A percentile compares a stretch with the other conserved stretches of the same genome.
phyloP scores from a whole-genome alignment of 441 rosid species.

The Melastoma candidum region DNA sequence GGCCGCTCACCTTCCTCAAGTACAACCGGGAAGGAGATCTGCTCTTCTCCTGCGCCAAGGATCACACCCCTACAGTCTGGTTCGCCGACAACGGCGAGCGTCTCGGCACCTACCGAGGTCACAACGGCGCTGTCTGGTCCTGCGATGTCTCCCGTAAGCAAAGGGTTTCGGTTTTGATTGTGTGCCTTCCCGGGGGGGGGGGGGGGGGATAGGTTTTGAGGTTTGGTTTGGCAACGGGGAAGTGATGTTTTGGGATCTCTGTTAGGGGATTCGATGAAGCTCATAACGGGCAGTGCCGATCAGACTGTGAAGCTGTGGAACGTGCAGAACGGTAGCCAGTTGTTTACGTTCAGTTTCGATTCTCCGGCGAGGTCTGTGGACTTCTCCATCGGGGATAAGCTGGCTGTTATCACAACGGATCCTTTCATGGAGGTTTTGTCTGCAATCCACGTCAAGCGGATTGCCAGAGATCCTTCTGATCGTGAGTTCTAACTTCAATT shows the following conservation, averaged over 20 bases:
- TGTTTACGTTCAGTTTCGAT: slow-evolving; percentile 56
- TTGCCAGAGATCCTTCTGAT: slow-evolving; percentile 48
- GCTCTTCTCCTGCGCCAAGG: slow-evolving; percentile 89
- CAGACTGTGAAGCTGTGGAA: slow-evolving; percentile 81
- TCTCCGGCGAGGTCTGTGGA: slow-evolving; percentile 89
- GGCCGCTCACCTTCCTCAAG: slow-evolving; percentile 83
- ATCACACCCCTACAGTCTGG: slow-evolving; percentile 89
- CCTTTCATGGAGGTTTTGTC: slow-evolving; percentile 77
- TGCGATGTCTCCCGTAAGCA: slow-evolving; percentile 73
- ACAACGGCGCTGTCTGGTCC: slow-evolving; percentile 93
- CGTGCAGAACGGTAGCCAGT: slow-evolving; percentile 56
- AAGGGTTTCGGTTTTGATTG: background rate
- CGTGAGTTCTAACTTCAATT: slow-evolving; percentile 35
- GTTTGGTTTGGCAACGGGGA: background rate
- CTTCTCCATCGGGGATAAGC: slow-evolving; percentile 70
- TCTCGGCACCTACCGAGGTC: slow-evolving; percentile 85
- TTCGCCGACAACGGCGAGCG: slow-evolving; percentile 92
- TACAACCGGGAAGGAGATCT: slow-evolving; percentile 92
- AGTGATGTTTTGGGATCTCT: background rate
- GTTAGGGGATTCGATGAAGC: slow-evolving; percentile 58
- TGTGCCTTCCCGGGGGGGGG: too few species aligned
- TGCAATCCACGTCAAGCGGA: slow-evolving; percentile 79
- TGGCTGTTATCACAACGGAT: slow-evolving; percentile 80
- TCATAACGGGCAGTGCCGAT: slow-evolving; percentile 91
- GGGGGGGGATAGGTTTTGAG: too few species aligned